These are phyloP conservation scores for Solanum peruvianum DNA, from an alignment of 257 asterid genomes.

Conservation along the genomic window DNA sequence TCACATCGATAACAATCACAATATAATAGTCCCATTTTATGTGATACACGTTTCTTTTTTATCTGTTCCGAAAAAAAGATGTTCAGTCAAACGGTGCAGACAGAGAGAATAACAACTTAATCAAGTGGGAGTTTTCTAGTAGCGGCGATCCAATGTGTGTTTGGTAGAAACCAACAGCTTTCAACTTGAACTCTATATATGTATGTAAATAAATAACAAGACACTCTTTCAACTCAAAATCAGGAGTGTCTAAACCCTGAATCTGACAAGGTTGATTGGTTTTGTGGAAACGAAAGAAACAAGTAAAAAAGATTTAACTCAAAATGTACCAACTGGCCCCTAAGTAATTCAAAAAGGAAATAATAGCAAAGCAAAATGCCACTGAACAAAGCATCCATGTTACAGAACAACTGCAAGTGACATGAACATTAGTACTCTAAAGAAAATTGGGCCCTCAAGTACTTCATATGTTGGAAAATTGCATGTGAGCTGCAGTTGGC, in stretches of 20 bases:
- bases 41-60: too few species aligned
- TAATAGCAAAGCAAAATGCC: background rate
- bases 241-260: background rate
- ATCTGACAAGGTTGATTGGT: background rate
- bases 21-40: background rate
- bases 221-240: background rate
- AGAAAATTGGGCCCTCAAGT: background rate
- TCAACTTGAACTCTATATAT: background rate
- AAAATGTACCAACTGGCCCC: background rate
- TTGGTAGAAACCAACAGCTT: background rate
- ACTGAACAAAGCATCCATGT: background rate
- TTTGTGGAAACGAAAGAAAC: background rate
- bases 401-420: background rate
- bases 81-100: background rate
- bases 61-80: background rate
- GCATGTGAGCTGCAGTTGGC: conserved; percentile 2
- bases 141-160: background rate
- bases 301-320: background rate
- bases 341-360: background rate
- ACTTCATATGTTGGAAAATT: background rate
- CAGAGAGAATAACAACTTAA: background rate
- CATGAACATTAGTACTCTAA: background rate
- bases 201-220: background rate
- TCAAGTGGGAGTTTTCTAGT: background rate
- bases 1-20: background rate